Base-by-base conservation (phyloP, 495 filamentous ascomycete genomes). In the Penicillium bialowiezense region DNA sequence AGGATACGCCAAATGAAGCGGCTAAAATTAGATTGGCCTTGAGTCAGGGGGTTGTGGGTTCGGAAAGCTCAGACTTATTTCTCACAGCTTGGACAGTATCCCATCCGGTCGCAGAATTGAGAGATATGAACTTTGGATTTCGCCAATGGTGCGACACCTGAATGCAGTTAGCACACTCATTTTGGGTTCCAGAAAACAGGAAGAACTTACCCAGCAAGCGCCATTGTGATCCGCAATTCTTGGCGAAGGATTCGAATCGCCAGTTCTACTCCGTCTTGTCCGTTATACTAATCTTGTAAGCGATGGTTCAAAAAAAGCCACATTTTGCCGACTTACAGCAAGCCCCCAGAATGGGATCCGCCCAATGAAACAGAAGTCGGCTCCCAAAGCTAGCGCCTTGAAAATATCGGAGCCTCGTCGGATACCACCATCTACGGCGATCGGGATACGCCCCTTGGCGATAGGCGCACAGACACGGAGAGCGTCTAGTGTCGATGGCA, bases 371-470 rank as follows among this genome's bases (percentile, higher is more conserved):
- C 91, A 89, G 31, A 83, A 86, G 52, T 76, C 86, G 0, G 92
- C 92, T 12, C 92, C 92, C 3, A 97, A 72, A 51, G 92, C 96
- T 17, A 97, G 69, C 34, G 92, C 91, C 65, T 96, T 96, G 72
- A 96, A 84, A 54, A 97, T 92, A 69, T 97, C 92, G 0, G 91
- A 91, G 10, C 86, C 91, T 28, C 91, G 78, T 7, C 92, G 79
- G 23, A 96, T 78, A 26, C 92, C 92, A 29, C 91, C 91, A 65
- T 97, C 92, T 41, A 96, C 67, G 56, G 79, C 92, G 24, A 97
- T 73, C 58, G 91, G 88, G 48, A 97, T 88, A 51, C 81, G 79
- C 41, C 86, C 75, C 55, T 90, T 76, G 18, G 95, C 80, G 31
- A 88, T 83, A 1, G 90, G 88, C 79, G 95, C 93, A 14, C 91